Percentiles rank a stretch among this genome's conserved stretches.
phyloP scores from a whole-genome alignment of 345 rosid species.

The Cochlearia excelsa region DNA sequence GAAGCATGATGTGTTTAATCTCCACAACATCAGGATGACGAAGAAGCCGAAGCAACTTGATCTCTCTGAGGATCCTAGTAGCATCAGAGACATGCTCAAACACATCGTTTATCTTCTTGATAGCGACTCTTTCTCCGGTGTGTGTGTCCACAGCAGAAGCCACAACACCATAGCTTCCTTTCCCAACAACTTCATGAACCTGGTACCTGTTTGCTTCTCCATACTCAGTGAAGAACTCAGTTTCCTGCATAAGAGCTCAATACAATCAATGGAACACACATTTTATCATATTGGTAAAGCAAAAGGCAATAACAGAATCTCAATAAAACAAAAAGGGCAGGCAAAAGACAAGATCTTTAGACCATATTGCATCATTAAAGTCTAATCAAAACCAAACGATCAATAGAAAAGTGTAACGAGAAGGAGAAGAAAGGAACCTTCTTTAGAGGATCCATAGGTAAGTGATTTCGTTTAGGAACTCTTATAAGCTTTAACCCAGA shows the following conservation, averaged over 20 bases:
- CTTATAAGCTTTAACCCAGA: slow-evolving; percentile 46
- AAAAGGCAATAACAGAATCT: slow-evolving; percentile 6
- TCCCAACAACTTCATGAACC: slow-evolving; percentile 91
- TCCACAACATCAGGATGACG: slow-evolving; percentile 93
- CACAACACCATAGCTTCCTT: slow-evolving; percentile 98
- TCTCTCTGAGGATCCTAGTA: slow-evolving; percentile 91
- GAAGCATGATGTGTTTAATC: slow-evolving; percentile 95
- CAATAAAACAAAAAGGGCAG: neutral
- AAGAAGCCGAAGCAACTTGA: slow-evolving; percentile 87
- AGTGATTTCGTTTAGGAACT: slow-evolving; percentile 57
- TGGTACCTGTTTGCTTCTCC: slow-evolving; percentile 91
- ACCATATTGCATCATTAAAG: neutral
- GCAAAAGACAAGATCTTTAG: neutral
- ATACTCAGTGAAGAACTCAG: slow-evolving; percentile 94
- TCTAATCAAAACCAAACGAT: slow-evolving; percentile 1
- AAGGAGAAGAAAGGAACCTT: slow-evolving; percentile 48
- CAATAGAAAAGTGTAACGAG: neutral
- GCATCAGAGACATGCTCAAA: slow-evolving; percentile 99
- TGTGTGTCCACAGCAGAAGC: slow-evolving; percentile 84
- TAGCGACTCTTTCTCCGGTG: slow-evolving; percentile 86
- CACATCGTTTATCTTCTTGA: slow-evolving; percentile 93
- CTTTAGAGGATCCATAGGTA: slow-evolving; percentile 67
- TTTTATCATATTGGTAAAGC: neutral
- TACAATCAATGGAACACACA: neutral
- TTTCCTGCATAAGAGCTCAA: slow-evolving; percentile 37